Evolutionary conservation across 768 basidiomycete species (phyloP).

Genomic region (Lactifluus hygrophoroides): DNA sequence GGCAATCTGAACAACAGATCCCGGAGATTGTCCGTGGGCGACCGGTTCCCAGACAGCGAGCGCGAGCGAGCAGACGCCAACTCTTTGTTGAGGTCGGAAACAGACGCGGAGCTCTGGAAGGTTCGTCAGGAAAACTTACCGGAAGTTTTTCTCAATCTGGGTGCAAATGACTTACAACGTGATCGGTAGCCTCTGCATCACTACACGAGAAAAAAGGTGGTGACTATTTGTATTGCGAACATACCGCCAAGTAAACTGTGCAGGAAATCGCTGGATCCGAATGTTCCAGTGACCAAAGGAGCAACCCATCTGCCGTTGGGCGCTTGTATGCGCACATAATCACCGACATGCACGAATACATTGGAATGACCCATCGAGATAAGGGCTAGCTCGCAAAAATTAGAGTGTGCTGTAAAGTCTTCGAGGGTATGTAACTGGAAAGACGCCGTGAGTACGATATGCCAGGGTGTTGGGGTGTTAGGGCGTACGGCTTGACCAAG

Average conservation of each 20-base stretch:
- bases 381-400: conserved; percentile 82
- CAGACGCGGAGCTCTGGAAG: conserved; percentile 52
- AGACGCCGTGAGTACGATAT: background rate
- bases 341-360: conserved; percentile 85
- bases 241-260: conserved; percentile 67
- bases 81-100: conserved; percentile 77
- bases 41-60: conserved; percentile 26
- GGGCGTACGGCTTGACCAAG: conserved; percentile 53
- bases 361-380: conserved; percentile 62
- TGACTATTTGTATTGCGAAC: conserved; percentile 20
- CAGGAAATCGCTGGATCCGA: conserved; percentile 72
- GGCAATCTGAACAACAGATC: conserved; percentile 56
- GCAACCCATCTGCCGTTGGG: conserved; percentile 70
- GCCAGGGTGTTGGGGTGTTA: background rate
- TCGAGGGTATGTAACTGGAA: conserved; percentile 71
- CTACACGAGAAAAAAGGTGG: background rate
- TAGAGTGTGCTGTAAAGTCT: conserved; percentile 84
- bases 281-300: conserved; percentile 78
- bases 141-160: background rate
- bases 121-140: background rate
- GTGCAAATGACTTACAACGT: conserved; percentile 36
- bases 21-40: conserved; percentile 43
- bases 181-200: conserved; percentile 49
- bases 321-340: conserved; percentile 63
- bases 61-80: conserved; percentile 59